Evolutionary conservation across 2,329 filamentous ascomycete genomes (phyloP), one percentile per base, ranked within the genome.

Genomic region (Sphaerostilbella broomeana): DNA sequence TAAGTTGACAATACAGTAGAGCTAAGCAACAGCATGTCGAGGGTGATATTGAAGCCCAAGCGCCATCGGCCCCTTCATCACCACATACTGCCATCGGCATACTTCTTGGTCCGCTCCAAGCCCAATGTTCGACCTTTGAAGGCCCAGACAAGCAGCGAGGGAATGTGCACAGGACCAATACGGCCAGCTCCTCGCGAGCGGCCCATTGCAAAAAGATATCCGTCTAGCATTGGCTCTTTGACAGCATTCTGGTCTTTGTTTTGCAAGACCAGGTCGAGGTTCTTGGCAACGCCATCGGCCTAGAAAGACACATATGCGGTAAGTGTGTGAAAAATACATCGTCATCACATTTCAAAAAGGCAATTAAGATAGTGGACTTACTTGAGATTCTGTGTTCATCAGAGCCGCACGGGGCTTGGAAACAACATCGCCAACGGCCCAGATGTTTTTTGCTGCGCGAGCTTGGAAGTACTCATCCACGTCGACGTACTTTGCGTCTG

Each of bases 341-440:
- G n/a, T n/a, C n/a, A n/a, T n/a, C n/a, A n/a, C n/a, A n/a, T n/a
- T n/a, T n/a, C n/a, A n/a, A n/a, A n/a, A n/a, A n/a, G n/a, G n/a
- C n/a, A n/a, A n/a, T n/a, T n/a, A n/a, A n/a, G 16, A 30, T n/a
- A 13, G 27, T 10, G 12, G 27, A 51, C 61, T 51, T 41, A 67
- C 66, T 54, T 76, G 73, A 47, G 73, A 72, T 42, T 75, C 78
- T 0, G 77, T 76, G 40, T 75, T 67, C 59, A 80, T 71, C 51
- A 79, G 79, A 2, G 74, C 74, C 5, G 75, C 68, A 17, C 65
- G 61, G 16, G 72, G 71, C 51, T 65, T 66, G 47, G 65, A 68
- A 17, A 75, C 67, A 28, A 74, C 56, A 40, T 77, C 73, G 17
- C 73, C 73, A 3, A 67, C 63, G 6, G 72, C 73, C 73, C 73